Conservation (phyloP, 2,329 filamentous ascomycete genomes). For the Aspergillus terreus region DNA sequence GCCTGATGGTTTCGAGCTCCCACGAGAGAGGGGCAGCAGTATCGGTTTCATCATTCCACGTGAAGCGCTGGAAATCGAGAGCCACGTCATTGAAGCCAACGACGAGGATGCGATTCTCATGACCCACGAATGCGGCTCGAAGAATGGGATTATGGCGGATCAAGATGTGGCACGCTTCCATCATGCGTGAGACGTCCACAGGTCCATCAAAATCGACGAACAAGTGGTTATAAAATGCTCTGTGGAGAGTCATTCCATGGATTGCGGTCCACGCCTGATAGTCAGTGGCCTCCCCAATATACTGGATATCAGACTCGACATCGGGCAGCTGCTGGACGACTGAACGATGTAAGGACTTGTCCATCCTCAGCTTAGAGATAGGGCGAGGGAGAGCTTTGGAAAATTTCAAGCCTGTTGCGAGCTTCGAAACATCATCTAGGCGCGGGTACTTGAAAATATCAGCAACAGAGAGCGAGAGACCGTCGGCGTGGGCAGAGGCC, state of each 20-base stretch:
- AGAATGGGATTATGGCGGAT: too few relatives aligned
- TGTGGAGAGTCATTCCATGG: not conserved
- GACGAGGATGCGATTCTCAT: too few relatives aligned
- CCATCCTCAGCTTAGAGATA: not conserved
- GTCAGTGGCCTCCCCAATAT: not conserved
- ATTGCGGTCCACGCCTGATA: not conserved
- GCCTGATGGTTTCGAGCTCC: not conserved
- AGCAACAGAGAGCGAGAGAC: not conserved
- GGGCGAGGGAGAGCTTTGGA: not conserved
- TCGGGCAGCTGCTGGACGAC: too few relatives aligned
- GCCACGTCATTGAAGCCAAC: too few relatives aligned
- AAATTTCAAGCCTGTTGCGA: not conserved
- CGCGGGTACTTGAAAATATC: not conserved
- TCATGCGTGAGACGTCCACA: not conserved
- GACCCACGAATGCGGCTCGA: too few relatives aligned
- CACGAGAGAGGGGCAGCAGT: not conserved
- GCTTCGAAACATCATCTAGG: not conserved
- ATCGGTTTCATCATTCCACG: too few relatives aligned
- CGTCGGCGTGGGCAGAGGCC: too few relatives aligned
- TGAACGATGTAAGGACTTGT: too few relatives aligned
- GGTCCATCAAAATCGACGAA: not conserved
- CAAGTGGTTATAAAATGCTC: not conserved
- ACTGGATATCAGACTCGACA: not conserved
- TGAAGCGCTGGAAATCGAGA: too few relatives aligned
- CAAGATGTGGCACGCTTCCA: too few relatives aligned